Conservation (phyloP, 2,329 filamentous ascomycete genomes). For the Colletotrichum endophyticum region DNA sequence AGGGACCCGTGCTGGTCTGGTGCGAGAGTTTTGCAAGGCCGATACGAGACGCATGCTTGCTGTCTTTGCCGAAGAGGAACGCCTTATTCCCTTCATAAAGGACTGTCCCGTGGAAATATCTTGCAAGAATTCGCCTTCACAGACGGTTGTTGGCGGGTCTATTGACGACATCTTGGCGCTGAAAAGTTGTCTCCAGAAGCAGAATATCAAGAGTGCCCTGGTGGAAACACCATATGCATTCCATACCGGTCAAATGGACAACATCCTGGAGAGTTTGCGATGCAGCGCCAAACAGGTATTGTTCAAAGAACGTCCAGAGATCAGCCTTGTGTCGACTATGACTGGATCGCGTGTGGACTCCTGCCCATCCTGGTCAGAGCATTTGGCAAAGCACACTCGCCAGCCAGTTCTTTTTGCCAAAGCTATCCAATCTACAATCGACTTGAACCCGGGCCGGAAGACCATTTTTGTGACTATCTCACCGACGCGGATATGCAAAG, state of each 20-base stretch:
- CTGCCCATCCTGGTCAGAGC: not conserved
- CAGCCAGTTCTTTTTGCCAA: not conserved
- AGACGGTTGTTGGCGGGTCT: not conserved
- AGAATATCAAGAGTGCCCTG: not conserved
- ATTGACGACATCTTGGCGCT: accelerated
- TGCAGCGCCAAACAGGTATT: not conserved
- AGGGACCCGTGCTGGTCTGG: not conserved
- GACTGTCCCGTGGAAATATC: not conserved
- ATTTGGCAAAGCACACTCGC: not conserved
- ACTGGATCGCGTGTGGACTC: not conserved
- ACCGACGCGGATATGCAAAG: not conserved
- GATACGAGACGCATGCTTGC: constrained; percentile 9
- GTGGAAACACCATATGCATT: not conserved
- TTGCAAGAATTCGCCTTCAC: not conserved
- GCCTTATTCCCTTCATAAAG: not conserved
- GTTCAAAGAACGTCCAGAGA: not conserved
- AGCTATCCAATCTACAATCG: not conserved
- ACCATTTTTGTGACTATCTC: not conserved
- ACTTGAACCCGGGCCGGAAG: not conserved
- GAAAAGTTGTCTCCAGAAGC: not conserved
- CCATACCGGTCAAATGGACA: not conserved
- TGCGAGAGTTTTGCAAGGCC: not conserved
- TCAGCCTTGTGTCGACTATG: not conserved
- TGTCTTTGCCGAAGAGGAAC: not conserved
- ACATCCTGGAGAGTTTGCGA: not conserved